Evolutionary conservation across 768 basidiomycete species (phyloP), one percentile per base, ranked within the genome.

Genomic region (Trametes punicea): DNA sequence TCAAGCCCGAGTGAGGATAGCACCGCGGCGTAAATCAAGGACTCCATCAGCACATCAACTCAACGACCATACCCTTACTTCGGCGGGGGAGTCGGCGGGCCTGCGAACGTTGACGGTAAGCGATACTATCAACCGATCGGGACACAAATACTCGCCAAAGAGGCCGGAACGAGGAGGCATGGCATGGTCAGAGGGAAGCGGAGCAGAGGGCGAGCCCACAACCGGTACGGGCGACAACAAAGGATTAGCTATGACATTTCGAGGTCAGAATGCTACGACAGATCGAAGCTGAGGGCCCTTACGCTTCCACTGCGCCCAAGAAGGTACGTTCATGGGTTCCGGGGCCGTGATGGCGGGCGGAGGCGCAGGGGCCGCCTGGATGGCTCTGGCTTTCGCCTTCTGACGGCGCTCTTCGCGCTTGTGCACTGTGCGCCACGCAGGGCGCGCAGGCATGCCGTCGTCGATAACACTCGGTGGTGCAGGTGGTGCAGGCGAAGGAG

Each of bases 261-360:
- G 25, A 26, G 27, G 15, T 26, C 51, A 23, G n/a, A 33, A 36
- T n/a, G 18, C 15, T n/a, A 29, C 9, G 13, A 25, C 9, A n/a
- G 8, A 41, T 40, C 34, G 15, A 41, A 34, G 47, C 4, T 33
- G 31, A 45, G 45, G 15, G 23, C 10, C 77, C 82, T 50, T 67
- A 92, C 89, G 90, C 75, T 84, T 78, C 90, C 89, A 92, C 63
- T 90, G 88, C 0, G 89, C 82, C 90, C 90, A 92, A 1, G 90
- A 81, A n/a, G 88, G 88, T 26, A 82, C 77, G 63, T 81, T 79
- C 0, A 81, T 74, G 0, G 65, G 67, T 0, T 77, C 74, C 0
- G 75, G 75, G 16, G 73, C 75, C 11, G 74, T 70, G 4, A 70
- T 69, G 0, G 74, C 65, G 8, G 72, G 71, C 65, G 63, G 58